Conservation (phyloP, 306 rosid species). For the Ormosia semicastrata region DNA sequence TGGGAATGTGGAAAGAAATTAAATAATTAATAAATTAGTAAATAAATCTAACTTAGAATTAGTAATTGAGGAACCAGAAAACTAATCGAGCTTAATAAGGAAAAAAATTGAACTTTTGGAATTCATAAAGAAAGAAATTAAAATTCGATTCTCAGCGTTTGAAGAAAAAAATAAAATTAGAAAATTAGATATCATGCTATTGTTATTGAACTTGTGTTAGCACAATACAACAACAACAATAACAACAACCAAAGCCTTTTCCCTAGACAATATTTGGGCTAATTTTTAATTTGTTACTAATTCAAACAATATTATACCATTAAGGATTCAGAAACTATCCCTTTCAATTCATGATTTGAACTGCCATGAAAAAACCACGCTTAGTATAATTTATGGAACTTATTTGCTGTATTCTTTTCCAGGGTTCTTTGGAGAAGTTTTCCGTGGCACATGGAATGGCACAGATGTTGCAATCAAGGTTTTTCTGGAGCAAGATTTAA, state of each 20-base stretch:
- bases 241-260: no score
- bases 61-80: neutral
- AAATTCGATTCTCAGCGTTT: neutral
- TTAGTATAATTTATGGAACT: conserved; percentile 16
- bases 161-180: neutral
- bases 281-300: neutral
- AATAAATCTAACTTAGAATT: conserved; percentile 1
- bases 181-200: neutral
- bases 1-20: conserved; percentile 10
- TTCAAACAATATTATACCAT: neutral
- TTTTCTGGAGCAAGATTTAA: conserved; percentile 93
- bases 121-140: neutral
- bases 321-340: conserved; percentile 17
- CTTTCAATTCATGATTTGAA: conserved; percentile 10
- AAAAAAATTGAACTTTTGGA: neutral
- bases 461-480: conserved; percentile 97
- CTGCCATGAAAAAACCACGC: neutral
- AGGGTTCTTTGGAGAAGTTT: conserved; percentile 99
- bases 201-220: conserved; percentile 12
- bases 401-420: conserved; percentile 23
- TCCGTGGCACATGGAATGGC: conserved; percentile 95
- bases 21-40: neutral
- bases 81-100: neutral
- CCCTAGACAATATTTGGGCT: neutral
- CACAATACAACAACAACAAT: no score